Conservation (phyloP, 2,329 filamentous ascomycete genomes). For the Coniella lustricola region DNA sequence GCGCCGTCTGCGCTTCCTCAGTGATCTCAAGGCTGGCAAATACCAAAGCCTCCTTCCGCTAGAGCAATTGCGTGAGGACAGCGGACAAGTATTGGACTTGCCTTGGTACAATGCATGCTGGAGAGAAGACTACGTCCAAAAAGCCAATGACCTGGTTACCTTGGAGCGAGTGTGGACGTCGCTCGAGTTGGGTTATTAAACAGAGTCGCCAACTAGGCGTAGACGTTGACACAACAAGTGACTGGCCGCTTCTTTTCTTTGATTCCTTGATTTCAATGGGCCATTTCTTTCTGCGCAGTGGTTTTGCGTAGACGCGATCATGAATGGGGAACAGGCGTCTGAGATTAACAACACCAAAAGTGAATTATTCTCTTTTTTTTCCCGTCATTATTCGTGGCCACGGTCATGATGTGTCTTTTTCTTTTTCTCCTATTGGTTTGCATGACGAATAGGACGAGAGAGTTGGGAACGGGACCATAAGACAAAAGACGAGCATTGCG, state of each 20-base stretch:
- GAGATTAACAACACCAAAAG: conserved; percentile 1
- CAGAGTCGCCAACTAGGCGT: neutral
- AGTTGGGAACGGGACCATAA: conserved; percentile 7
- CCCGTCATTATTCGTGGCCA: conserved; percentile 2
- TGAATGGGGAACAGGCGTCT: conserved; percentile 6
- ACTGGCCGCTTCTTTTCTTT: neutral
- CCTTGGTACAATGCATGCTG: conserved; percentile 43
- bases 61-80: conserved; percentile 29
- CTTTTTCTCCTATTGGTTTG: conserved; percentile 10
- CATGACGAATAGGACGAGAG: conserved; percentile 1
- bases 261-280: conserved; percentile 3
- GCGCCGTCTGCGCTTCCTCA: conserved; percentile 34
- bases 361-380: neutral
- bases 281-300: neutral
- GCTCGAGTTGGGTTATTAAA: conserved; percentile 16
- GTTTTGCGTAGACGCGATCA: neutral
- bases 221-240: neutral
- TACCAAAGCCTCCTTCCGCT: conserved; percentile 4
- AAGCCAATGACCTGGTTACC: conserved; percentile 33
- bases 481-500: conserved; percentile 16
- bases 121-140: conserved; percentile 35
- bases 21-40: conserved; percentile 7
- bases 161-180: conserved; percentile 40
- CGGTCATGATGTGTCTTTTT: conserved; percentile 2
- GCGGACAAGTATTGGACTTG: conserved; percentile 31